These are phyloP conservation scores for Powellomyces hirtus DNA, from an alignment of 192 early-diverging fungal genomes.

Conservation along the genomic window DNA sequence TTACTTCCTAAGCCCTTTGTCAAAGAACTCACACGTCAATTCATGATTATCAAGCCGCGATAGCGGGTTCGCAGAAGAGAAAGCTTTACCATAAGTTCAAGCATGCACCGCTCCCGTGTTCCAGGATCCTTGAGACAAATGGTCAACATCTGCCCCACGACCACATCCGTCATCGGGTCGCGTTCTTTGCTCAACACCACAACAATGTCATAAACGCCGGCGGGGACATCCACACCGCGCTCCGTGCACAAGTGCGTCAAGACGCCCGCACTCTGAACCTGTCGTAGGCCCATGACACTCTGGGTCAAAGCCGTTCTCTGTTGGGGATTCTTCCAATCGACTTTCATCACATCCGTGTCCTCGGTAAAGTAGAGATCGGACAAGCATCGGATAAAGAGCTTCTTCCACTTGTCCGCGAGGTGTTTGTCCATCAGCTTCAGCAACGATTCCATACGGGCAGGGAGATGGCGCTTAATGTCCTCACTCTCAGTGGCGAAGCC, in stretches of 20 bases:
- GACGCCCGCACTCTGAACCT: slow-evolving; percentile 16
- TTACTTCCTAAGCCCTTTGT: not conserved
- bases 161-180: not conserved
- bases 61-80: not conserved
- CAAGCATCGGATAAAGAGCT: slow-evolving; percentile 6
- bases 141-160: not conserved
- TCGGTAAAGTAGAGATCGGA: not conserved
- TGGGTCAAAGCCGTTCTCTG: not conserved
- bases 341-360: slow-evolving; percentile 14
- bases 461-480: slow-evolving; percentile 30
- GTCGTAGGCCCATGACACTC: slow-evolving; percentile 17
- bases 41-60: not conserved
- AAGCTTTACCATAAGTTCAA: not conserved
- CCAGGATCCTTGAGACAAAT: not conserved
- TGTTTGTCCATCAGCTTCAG: slow-evolving; percentile 9
- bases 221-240: not conserved
- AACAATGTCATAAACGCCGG: not conserved
- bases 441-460: slow-evolving; percentile 11
- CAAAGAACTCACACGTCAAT: not conserved
- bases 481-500: slow-evolving; percentile 37
- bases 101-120: not conserved
- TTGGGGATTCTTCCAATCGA: not conserved
- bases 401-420: not conserved
- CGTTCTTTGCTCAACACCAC: not conserved
- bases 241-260: not conserved